These are phyloP conservation scores for Rhipidocladum racemiflorum DNA, from an alignment of 176 grass and related monocot species.

Conservation along the genomic window DNA sequence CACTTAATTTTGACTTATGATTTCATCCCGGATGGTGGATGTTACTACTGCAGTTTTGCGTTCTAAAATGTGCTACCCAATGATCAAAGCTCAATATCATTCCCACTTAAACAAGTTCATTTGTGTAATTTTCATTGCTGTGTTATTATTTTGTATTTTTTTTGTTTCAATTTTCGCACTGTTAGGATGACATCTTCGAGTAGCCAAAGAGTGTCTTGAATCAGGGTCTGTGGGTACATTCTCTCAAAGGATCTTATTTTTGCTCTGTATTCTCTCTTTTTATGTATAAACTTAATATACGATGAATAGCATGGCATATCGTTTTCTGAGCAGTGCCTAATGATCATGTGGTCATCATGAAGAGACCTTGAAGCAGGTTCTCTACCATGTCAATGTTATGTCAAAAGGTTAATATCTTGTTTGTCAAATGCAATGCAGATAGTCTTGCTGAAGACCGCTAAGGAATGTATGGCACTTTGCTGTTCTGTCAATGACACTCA, in stretches of 20 bases:
- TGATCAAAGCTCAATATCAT: slow-evolving; percentile 21
- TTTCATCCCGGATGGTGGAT: not conserved
- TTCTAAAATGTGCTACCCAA: not conserved
- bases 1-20: not conserved
- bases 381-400: not conserved
- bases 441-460: not conserved
- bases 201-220: too few relatives aligned
- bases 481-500: not conserved
- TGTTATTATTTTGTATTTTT: not conserved
- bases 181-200: not conserved
- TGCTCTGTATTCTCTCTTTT: not conserved
- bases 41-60: not conserved
- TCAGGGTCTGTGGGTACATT: not conserved
- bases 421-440: not conserved
- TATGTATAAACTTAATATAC: not conserved
- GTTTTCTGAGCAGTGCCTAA: not conserved
- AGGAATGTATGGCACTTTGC: not conserved
- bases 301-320: too few relatives aligned
- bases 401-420: not conserved
- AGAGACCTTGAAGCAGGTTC: not conserved
- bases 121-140: too few relatives aligned
- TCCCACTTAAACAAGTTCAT: not conserved
- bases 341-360: not conserved
- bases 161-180: not conserved
- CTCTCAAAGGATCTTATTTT: not conserved